These are phyloP conservation scores for Serendipita sp. DNA, from an alignment of 768 basidiomycete species.

Conservation along the genomic window DNA sequence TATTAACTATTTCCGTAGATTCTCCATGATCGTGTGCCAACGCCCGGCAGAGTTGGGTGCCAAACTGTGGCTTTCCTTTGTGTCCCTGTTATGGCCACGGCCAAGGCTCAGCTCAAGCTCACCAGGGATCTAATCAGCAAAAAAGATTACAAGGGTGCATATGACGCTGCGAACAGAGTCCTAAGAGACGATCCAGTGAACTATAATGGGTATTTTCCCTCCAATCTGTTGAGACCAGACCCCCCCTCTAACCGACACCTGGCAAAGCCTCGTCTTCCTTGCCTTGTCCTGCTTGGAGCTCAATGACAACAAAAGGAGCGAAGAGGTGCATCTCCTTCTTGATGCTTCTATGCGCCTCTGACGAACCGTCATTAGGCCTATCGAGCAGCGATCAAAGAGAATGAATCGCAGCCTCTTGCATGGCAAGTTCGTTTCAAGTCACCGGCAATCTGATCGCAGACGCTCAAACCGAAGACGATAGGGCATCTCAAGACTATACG, in stretches of 20 bases:
- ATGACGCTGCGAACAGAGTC: conserved; percentile 45
- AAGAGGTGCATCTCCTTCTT: conserved; percentile 47
- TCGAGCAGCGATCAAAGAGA: conserved; percentile 52
- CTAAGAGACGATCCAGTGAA: conserved; percentile 64
- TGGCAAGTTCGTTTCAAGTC: conserved; percentile 49
- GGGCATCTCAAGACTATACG: conserved; percentile 63
- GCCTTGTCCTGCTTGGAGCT: conserved; percentile 68
- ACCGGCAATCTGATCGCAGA: conserved; percentile 4
- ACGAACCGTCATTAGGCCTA: conserved; percentile 39
- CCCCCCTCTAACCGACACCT: background rate
- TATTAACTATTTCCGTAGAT: too few relatives aligned
- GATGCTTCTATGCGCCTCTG: conserved; percentile 11
- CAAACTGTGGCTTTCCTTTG: background rate
- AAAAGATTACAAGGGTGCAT: conserved; percentile 57
- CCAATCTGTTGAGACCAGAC: background rate
- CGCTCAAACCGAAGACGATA: conserved; percentile 17
- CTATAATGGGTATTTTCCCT: conserved; percentile 64
- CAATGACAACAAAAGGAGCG: conserved; percentile 52
- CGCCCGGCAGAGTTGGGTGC: too few relatives aligned
- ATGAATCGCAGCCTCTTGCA: conserved; percentile 55
- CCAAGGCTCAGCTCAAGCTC: conserved; percentile 48
- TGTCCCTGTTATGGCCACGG: background rate
- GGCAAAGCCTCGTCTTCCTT: conserved; percentile 62
- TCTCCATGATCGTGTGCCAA: too few relatives aligned
- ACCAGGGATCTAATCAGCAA: conserved; percentile 59